phyloP scores from a whole-genome alignment of 179 eudicot genomes.

The Beta corolliflora region DNA sequence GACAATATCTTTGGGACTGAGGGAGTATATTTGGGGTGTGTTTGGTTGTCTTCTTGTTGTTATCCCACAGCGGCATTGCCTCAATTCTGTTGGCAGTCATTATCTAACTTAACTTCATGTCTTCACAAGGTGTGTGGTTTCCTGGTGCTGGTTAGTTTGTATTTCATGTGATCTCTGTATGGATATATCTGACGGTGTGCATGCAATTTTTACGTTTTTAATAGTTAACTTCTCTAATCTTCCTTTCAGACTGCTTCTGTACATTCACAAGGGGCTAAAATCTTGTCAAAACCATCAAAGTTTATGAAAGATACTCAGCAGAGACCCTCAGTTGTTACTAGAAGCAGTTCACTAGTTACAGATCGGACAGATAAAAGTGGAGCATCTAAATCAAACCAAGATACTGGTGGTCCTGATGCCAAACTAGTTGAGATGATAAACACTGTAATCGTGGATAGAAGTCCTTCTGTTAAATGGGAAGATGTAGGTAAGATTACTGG shows the following conservation, averaged over 20 bases:
- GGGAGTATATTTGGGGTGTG: neutral
- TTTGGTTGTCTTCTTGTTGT: neutral
- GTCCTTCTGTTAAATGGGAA: constrained; percentile 99
- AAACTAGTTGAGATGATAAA: constrained; percentile 91
- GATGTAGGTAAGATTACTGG: constrained; percentile 75
- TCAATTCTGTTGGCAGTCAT: neutral
- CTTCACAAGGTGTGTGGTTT: neutral
- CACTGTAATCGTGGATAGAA: constrained; percentile 84
- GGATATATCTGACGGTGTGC: neutral
- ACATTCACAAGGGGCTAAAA: constrained; percentile 48
- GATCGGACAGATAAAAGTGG: constrained; percentile 39
- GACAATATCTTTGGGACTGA: neutral
- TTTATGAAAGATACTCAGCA: constrained; percentile 35
- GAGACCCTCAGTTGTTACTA: constrained; percentile 40
- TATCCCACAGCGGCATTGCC: neutral
- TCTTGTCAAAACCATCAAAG: constrained; percentile 35
- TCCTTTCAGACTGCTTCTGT: constrained; percentile 39
- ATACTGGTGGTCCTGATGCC: constrained; percentile 59
- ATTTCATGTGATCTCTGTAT: neutral
- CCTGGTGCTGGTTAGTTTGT: constrained; percentile 2
- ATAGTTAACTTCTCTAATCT: neutral
- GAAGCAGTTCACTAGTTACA: constrained; percentile 35
- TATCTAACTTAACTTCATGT: neutral
- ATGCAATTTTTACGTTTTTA: neutral
- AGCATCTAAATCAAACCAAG: constrained; percentile 55